A percentile compares a stretch with the other conserved stretches of the same genome.
Conservation (phyloP, 2,329 filamentous ascomycete genomes). For the Nigrograna mackinnonii region DNA sequence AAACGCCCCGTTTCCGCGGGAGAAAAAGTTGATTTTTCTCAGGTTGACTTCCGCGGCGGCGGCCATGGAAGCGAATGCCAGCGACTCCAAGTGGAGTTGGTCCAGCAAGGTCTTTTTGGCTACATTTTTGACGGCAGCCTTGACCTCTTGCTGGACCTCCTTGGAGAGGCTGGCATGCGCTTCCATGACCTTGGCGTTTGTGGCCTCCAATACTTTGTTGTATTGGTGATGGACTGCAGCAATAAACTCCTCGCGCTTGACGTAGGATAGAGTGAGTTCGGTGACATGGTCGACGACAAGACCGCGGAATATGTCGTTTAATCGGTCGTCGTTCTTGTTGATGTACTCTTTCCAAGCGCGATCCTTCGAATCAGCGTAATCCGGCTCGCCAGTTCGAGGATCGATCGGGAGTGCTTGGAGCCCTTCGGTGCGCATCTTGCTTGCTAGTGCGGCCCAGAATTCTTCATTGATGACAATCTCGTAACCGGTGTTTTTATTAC, state of each 20-base stretch:
- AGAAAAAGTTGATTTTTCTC: slow-evolving; percentile 72
- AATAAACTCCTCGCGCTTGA: too few species aligned
- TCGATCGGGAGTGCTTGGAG: background rate
- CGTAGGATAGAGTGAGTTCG: too few species aligned
- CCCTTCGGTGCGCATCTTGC: slow-evolving; percentile 55
- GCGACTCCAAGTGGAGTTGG: slow-evolving; percentile 30
- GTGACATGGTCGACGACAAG: too few species aligned
- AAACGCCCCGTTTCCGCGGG: slow-evolving; percentile 64
- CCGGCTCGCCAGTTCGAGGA: too few species aligned
- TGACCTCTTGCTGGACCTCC: too few species aligned
- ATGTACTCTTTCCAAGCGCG: slow-evolving; percentile 58
- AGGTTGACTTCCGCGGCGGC: slow-evolving; percentile 34
- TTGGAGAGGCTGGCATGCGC: too few species aligned
- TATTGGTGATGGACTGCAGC: too few species aligned
- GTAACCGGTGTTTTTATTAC: background rate
- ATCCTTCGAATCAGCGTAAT: too few species aligned
- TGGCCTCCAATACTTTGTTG: too few species aligned
- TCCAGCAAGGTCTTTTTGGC: slow-evolving; percentile 32
- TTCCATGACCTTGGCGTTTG: too few species aligned
- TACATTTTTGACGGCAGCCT: slow-evolving; percentile 14
- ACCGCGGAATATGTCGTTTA: slow-evolving; percentile 36
- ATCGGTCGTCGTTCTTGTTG: slow-evolving; percentile 50
- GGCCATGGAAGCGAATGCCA: slow-evolving; percentile 33
- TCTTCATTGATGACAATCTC: slow-evolving; percentile 46
- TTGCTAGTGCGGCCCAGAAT: slow-evolving; percentile 68